A percentile compares a stretch with the other conserved stretches of the same genome.
phyloP scores from a whole-genome alignment of 805 yeast genomes.

The Kuraishia borneana region DNA sequence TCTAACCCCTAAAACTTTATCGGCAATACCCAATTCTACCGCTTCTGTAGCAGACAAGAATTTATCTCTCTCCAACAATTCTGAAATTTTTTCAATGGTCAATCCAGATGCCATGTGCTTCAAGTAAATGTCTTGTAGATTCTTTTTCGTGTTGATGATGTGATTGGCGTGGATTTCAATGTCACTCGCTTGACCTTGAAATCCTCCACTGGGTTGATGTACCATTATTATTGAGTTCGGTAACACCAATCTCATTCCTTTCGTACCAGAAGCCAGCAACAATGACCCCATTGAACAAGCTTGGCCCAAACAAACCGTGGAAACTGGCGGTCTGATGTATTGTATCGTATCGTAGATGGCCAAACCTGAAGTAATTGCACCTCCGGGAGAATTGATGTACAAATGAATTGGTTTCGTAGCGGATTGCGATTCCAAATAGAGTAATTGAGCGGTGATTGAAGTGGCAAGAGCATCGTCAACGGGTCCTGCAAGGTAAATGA shows the following conservation, averaged over 20 bases:
- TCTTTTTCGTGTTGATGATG: constrained; percentile 16
- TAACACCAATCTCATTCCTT: constrained; percentile 16
- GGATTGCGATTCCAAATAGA: constrained; percentile 13
- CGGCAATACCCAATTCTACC: constrained; percentile 19
- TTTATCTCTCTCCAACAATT: constrained; percentile 12
- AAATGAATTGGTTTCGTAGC: constrained; percentile 11
- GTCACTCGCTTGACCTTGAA: constrained; percentile 19
- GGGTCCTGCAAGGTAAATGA: constrained; percentile 7
- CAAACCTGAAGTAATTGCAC: constrained; percentile 20
- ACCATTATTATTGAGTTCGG: constrained; percentile 22
- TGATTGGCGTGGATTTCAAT: constrained; percentile 22
- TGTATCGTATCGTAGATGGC: constrained; percentile 24
- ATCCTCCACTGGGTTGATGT: constrained; percentile 21
- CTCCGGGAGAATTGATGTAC: constrained; percentile 21
- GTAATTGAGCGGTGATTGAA: constrained; percentile 9
- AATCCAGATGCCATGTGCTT: constrained; percentile 12
- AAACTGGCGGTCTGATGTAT: constrained; percentile 18
- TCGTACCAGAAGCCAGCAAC: constrained; percentile 16
- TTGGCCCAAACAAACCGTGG: constrained; percentile 22
- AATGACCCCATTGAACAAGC: constrained; percentile 23
- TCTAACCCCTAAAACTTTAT: constrained; percentile 13
- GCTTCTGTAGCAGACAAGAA: constrained; percentile 18
- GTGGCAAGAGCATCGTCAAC: constrained; percentile 8
- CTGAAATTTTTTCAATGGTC: constrained; percentile 8
- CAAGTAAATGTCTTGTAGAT: constrained; percentile 14